Conservation (phyloP, 208 protist species). For the Eutreptiella sp. region DNA sequence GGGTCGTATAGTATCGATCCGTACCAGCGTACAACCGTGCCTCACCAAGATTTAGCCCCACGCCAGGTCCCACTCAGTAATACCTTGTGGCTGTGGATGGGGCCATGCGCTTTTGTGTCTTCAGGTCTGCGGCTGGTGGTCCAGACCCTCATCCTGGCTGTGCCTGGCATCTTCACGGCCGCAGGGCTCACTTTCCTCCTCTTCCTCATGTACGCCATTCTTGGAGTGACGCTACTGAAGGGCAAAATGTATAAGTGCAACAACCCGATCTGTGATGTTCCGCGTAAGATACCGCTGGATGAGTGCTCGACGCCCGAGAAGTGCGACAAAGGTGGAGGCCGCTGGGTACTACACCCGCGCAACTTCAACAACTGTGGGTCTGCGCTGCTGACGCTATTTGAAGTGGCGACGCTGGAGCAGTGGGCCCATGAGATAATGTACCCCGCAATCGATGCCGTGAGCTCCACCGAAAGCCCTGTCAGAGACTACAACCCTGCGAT, state of each 20-base stretch:
- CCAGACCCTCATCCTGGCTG: conserved; percentile 14
- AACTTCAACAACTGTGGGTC: conserved; percentile 26
- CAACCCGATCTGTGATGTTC: conserved; percentile 1
- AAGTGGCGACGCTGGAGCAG: conserved; percentile 12
- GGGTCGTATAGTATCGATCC: too few relatives aligned
- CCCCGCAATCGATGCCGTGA: conserved; percentile 10
- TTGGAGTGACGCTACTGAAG: conserved; percentile 30
- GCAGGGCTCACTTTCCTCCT: conserved; percentile 24
- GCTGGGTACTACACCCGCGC: too few relatives aligned
- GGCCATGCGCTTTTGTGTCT: too few relatives aligned
- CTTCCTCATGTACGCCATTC: conserved; percentile 36
- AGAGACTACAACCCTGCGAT: background rate
- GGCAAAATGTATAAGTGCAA: conserved; percentile 28
- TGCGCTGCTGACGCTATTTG: conserved; percentile 26
- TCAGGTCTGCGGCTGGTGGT: conserved; percentile 31
- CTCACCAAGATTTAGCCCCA: too few relatives aligned
- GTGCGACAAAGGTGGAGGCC: too few relatives aligned
- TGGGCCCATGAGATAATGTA: conserved; percentile 36
- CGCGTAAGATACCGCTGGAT: too few relatives aligned
- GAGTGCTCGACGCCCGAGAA: too few relatives aligned
- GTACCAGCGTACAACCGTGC: too few relatives aligned
- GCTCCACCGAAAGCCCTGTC: background rate
- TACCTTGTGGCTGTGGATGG: too few relatives aligned
- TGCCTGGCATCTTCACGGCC: conserved; percentile 23
- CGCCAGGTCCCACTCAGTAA: too few relatives aligned